Base-by-base conservation (phyloP, 345 rosid genomes). In the Raphanus sativus region DNA sequence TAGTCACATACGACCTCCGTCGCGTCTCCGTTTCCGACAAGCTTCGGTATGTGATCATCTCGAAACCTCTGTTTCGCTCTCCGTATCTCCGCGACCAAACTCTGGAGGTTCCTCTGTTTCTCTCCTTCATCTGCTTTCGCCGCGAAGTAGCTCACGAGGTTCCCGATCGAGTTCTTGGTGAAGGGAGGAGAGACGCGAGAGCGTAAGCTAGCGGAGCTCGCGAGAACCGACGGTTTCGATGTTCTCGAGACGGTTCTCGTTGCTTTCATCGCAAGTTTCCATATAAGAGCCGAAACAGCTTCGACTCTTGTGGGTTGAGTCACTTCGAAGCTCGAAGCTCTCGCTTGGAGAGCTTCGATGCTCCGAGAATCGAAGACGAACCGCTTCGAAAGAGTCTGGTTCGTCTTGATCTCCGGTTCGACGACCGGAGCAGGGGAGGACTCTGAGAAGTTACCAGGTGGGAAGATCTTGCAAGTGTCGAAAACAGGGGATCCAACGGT, bases 281-380 rank as follows among this genome's bases (percentile, higher is more conserved):
- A 81, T 17, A 88, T 77, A 25, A 87, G 79, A 52, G 89, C 88
- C 10, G 87, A 78, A 6, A 88, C 85, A 13, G 77, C 85, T 66
- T 88, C 90, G 0, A 86, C 81, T 42, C 88, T 70, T 10, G 89
- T 82, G 0, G 89, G 89, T 21, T 81, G 80, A 16, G 26, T 69
- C 67, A 86, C 84, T 10, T 52, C 68, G 15, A 73, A 62, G 66
- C 82, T 78, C 2, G 83, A 75, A 29, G 81, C 85, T 36, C 26
- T 80, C 1, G 48, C 81, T 68, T 81, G 80, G 2, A 81, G 6
- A 38, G 77, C 66, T 73, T 72, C 45, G 29, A 81, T 70, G 12
- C 72, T 75, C 17, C 33, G 40, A 28, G 71, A 60, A 30, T 64
- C 66, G 30, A 72, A 81, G 0, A 76, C 15, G 36, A 81, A 72